Conservation (phyloP, 495 filamentous ascomycete genomes). For the Ascobolus immersus region DNA sequence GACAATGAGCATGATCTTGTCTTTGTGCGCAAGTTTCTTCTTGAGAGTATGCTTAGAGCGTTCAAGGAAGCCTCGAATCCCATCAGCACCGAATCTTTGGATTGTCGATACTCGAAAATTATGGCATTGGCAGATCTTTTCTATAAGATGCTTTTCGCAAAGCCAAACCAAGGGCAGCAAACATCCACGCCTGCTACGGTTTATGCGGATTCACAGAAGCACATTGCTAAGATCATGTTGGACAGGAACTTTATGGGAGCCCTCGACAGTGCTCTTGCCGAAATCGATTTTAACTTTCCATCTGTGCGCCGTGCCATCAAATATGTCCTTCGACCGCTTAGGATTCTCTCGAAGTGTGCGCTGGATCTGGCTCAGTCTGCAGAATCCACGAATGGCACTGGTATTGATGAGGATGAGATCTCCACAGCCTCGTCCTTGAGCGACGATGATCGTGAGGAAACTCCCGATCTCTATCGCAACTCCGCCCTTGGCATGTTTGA, state of each 20-base stretch:
- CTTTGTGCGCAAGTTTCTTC: constrained; percentile 78
- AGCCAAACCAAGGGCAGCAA: constrained; percentile 30
- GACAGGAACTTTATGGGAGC: constrained; percentile 84
- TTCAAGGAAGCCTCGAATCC: constrained; percentile 68
- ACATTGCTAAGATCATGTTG: constrained; percentile 84
- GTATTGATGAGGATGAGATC: constrained; percentile 63
- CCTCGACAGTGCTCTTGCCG: constrained; percentile 74
- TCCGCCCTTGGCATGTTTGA: constrained; percentile 90
- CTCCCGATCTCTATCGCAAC: constrained; percentile 88
- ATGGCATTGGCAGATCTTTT: constrained; percentile 73
- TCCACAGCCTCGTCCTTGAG: constrained; percentile 74
- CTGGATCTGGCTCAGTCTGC: constrained; percentile 53
- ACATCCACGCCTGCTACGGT: constrained; percentile 12
- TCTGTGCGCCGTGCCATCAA: constrained; percentile 82
- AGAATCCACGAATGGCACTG: constrained; percentile 39
- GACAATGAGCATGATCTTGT: constrained; percentile 69
- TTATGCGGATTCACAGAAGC: constrained; percentile 29
- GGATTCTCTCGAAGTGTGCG: constrained; percentile 66
- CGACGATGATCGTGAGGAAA: constrained; percentile 76
- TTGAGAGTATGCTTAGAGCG: constrained; percentile 74
- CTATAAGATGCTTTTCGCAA: constrained; percentile 65
- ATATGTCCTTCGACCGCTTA: constrained; percentile 74
- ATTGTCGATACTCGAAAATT: constrained; percentile 64
- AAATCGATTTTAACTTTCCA: constrained; percentile 87
- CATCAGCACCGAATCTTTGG: constrained; percentile 61